Base-by-base conservation (phyloP, 1,284 basidiomycete genomes). In the Ganoderma leucocontextum region DNA sequence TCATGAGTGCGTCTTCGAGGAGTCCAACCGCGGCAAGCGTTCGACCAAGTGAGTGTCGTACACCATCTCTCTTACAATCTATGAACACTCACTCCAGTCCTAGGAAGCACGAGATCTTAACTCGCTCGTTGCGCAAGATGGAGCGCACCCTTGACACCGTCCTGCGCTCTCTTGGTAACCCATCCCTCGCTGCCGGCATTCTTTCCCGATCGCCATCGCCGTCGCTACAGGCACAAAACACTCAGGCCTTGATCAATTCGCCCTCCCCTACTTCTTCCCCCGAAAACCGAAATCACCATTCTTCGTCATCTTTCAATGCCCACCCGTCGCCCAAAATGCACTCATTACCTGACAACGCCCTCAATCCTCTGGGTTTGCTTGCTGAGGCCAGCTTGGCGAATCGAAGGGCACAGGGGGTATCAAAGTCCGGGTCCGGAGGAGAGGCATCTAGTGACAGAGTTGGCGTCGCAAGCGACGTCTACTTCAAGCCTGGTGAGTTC, bases 1-100 rank as follows among this genome's bases (percentile, higher is more conserved):
- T 65, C 95, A 96, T 76, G 94, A 96, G 73, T 98, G 96, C 76
- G 89, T 97, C 57, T 98, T 98, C 73, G 95, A 98, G 80, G 96
- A 97, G 78, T 95, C 94, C 5, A 96, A 97, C 78, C 88, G 96
- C 60, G 96, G 97, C 49, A 97, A 96, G 78, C 89, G 95, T n/a
- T 91, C 93, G 59, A 90, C 91, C 73, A 95, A 96, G 92, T 95
- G 79, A 72, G 89, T 76, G 12, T 61, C 25, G 38, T 47, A 29
- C 53, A 17, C 42, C 63, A 19, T 62, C 33, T 60, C 10, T 41
- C 55, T 64, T 60, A 38, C 64, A 55, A 52, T 62, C 58, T 68
- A 63, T 70, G 69, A 75, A 75, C 74, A 68, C 77, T 80, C 71
- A 82, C 73, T 71, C 35, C 57, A 81, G 80, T 71, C 80, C 78